phyloP scores from a whole-genome alignment of 495 filamentous ascomycete species.

The Amniculicola lignicola region DNA sequence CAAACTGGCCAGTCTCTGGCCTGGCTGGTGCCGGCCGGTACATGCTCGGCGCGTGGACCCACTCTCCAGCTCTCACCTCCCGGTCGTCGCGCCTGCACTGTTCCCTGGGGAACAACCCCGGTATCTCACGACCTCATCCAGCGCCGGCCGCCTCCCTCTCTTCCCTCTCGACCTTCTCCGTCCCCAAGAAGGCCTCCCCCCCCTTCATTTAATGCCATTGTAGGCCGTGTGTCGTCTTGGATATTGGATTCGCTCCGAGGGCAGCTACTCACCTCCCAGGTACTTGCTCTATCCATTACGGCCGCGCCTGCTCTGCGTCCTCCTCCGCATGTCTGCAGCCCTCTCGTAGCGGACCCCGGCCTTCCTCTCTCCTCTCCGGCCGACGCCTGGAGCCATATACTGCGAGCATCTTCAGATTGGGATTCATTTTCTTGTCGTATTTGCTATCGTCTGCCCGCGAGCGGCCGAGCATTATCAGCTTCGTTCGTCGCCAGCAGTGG shows the following conservation, averaged over 20 bases:
- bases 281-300: slow-evolving; percentile 12
- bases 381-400: slow-evolving; percentile 27
- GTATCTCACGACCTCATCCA: slow-evolving; percentile 26
- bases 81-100: too few relatives aligned
- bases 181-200: slow-evolving; percentile 34
- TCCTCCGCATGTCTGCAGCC: slow-evolving; percentile 32
- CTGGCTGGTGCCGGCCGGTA: too few relatives aligned
- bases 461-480: slow-evolving; percentile 11
- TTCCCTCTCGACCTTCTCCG: slow-evolving; percentile 31
- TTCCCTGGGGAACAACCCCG: slow-evolving; percentile 25
- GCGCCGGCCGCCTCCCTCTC: slow-evolving; percentile 13
- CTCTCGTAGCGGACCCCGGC: slow-evolving; percentile 11
- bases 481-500: slow-evolving; percentile 3
- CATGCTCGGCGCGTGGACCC: too few relatives aligned
- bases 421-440: slow-evolving; percentile 37
- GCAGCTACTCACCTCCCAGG: too few relatives aligned
- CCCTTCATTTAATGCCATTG: slow-evolving; percentile 8
- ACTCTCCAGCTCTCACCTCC: too few relatives aligned
- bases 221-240: slow-evolving; percentile 20
- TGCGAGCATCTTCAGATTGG: slow-evolving; percentile 37
- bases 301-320: slow-evolving; percentile 15
- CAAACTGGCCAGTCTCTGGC: too few relatives aligned
- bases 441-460: slow-evolving; percentile 30
- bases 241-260: slow-evolving; percentile 2
- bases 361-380: slow-evolving; percentile 26